A percentile compares a stretch with the other conserved stretches of the same genome.
Evolutionary conservation across 305 asterid genomes (phyloP).

Genomic region (Plantago lanceolata): DNA sequence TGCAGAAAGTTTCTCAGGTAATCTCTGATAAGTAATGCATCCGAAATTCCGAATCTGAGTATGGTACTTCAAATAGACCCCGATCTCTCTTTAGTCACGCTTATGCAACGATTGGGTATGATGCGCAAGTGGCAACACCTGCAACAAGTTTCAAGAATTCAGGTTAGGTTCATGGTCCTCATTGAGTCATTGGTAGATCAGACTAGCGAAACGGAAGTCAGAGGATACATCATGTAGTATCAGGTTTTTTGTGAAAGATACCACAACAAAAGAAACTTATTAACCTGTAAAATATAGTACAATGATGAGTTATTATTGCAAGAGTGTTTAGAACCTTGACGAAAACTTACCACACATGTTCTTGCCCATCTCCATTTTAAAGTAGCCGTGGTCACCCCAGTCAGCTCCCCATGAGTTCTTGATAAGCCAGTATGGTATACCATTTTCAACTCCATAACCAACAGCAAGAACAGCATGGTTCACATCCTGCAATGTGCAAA

Average conservation of each 20-base stretch:
- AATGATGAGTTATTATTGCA: too few relatives aligned
- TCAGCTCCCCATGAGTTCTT: conserved; percentile 94
- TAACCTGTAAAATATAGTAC: too few relatives aligned
- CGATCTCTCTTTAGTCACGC: conserved; percentile 6
- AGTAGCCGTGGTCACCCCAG: conserved; percentile 89
- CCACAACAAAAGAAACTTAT: too few relatives aligned
- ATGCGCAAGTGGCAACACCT: conserved; percentile 88
- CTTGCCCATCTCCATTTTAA: conserved; percentile 94
- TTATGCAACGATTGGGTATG: conserved; percentile 65
- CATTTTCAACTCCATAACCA: conserved; percentile 82
- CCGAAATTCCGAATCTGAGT: conserved; percentile 10
- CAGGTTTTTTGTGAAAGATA: too few relatives aligned
- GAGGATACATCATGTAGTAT: too few relatives aligned
- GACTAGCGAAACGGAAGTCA: too few relatives aligned
- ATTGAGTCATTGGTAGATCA: too few relatives aligned
- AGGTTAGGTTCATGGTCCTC: background rate
- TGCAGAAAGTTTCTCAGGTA: conserved; percentile 11
- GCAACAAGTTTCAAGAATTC: conserved; percentile 19
- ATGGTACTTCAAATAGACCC: background rate
- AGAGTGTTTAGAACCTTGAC: too few relatives aligned
- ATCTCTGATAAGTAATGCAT: conserved; percentile 10
- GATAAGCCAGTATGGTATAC: conserved; percentile 79
- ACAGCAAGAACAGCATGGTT: conserved; percentile 96
- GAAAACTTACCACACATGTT: conserved; percentile 84
- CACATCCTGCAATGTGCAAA: conserved; percentile 47